Conservation (phyloP, 2,329 filamentous ascomycete species). For the Emmonsiellopsis sp. region DNA sequence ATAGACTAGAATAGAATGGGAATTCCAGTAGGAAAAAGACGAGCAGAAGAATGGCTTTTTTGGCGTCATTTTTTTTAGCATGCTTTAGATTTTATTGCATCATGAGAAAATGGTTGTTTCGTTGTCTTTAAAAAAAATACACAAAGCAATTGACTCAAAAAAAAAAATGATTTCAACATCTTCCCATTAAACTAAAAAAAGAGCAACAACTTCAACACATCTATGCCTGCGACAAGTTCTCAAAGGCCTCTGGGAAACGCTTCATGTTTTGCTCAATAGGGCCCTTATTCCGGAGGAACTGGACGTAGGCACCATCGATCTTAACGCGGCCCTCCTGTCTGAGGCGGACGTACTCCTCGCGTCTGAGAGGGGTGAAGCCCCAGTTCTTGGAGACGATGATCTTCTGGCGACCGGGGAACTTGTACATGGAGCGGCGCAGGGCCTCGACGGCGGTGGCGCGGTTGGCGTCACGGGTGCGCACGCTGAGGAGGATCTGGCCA, state of each 20-base stretch:
- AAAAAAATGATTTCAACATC: neutral
- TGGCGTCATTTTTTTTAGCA: too few relatives aligned
- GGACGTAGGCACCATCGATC: constrained; percentile 97
- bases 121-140: neutral
- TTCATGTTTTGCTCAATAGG: constrained; percentile 76
- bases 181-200: neutral
- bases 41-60: too few relatives aligned
- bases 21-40: too few relatives aligned
- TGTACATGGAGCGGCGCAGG: constrained; percentile 98
- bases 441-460: constrained; percentile 92
- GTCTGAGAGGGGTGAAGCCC: constrained; percentile 97
- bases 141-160: constrained; percentile 1
- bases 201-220: constrained; percentile 12
- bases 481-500: constrained; percentile 94
- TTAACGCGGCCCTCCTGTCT: constrained; percentile 89
- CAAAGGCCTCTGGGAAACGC: constrained; percentile 84
- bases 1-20: too few relatives aligned
- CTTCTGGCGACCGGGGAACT: constrained; percentile 99
- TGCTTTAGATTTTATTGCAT: neutral
- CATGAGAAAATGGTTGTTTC: neutral
- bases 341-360: constrained; percentile 94
- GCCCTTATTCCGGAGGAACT: constrained; percentile 96
- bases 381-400: constrained; percentile 99
- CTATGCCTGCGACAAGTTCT: constrained; percentile 38
- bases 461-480: constrained; percentile 94